A percentile compares a stretch with the other conserved stretches of the same genome.
These are phyloP conservation scores for Umbellularia californica DNA, from an alignment of 164 flowering plant genomes.

Conservation along the genomic window DNA sequence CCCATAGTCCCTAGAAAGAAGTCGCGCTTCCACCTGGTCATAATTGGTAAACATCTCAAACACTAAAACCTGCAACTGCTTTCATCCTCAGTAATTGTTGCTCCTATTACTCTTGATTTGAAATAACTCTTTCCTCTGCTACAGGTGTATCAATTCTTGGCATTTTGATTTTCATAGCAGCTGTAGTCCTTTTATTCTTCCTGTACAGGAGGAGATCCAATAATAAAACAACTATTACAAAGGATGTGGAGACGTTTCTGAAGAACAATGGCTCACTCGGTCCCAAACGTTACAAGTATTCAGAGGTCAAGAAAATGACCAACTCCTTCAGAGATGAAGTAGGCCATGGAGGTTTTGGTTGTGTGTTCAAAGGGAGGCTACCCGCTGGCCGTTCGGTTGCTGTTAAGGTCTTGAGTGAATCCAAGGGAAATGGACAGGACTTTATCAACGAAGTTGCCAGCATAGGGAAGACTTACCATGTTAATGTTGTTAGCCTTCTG, in stretches of 20 bases:
- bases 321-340: slow-evolving; percentile 1
- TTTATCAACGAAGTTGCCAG: slow-evolving; percentile 9
- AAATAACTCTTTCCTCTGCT: background rate
- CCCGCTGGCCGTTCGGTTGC: slow-evolving; percentile 8
- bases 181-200: background rate
- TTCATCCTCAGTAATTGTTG: background rate
- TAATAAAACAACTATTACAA: background rate
- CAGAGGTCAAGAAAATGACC: slow-evolving; percentile 10
- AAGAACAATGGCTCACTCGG: background rate
- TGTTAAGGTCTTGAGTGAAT: slow-evolving; percentile 5
- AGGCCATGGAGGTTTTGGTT: slow-evolving; percentile 13
- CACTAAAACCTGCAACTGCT: background rate
- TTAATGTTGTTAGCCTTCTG: slow-evolving; percentile 6
- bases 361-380: slow-evolving; percentile 12
- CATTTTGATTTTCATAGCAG: background rate
- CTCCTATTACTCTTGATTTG: background rate
- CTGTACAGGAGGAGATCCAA: background rate
- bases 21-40: background rate
- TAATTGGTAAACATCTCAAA: background rate
- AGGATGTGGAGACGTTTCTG: background rate
- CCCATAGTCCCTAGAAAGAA: background rate
- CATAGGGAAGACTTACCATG: slow-evolving; percentile 7
- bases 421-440: background rate
- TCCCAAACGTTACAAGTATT: background rate
- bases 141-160: background rate